phyloP scores from a whole-genome alignment of 106 monocot species.

The Ottelia alismoides region DNA sequence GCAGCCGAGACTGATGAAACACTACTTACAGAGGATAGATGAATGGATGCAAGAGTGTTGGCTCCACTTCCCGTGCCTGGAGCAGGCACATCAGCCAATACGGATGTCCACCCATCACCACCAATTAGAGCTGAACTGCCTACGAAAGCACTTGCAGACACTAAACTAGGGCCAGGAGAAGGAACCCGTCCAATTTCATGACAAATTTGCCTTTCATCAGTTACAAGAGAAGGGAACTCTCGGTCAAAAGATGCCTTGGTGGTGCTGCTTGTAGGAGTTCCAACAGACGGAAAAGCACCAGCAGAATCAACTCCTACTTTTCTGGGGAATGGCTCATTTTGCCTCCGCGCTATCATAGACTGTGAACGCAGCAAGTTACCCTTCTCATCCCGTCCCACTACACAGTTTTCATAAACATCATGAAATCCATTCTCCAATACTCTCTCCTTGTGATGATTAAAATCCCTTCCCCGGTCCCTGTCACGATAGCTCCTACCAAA shows the following conservation, averaged over 20 bases:
- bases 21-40: slow-evolving; percentile 6
- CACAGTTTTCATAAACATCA: slow-evolving; percentile 20
- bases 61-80: slow-evolving; percentile 13
- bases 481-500: slow-evolving; percentile 11
- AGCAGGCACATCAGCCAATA: slow-evolving; percentile 43
- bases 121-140: slow-evolving; percentile 23
- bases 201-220: slow-evolving; percentile 39
- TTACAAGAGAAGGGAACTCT: slow-evolving; percentile 67
- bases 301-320: slow-evolving; percentile 7
- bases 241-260: slow-evolving; percentile 44
- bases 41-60: slow-evolving; percentile 3
- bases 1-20: slow-evolving; percentile 7
- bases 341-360: slow-evolving; percentile 29
- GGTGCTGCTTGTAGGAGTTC: slow-evolving; percentile 3
- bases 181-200: slow-evolving; percentile 25
- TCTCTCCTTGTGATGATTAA: slow-evolving; percentile 26
- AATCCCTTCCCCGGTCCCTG: slow-evolving; percentile 35
- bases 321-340: slow-evolving; percentile 21
- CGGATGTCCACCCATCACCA: slow-evolving; percentile 52
- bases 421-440: slow-evolving; percentile 19
- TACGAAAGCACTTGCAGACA: slow-evolving; percentile 23
- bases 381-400: slow-evolving; percentile 20
- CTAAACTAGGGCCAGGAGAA: slow-evolving; percentile 31
- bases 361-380: slow-evolving; percentile 40
- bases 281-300: slow-evolving; percentile 22